Conservation (phyloP, 2,329 filamentous ascomycete genomes). For the Nannizziopsis barbatae region DNA sequence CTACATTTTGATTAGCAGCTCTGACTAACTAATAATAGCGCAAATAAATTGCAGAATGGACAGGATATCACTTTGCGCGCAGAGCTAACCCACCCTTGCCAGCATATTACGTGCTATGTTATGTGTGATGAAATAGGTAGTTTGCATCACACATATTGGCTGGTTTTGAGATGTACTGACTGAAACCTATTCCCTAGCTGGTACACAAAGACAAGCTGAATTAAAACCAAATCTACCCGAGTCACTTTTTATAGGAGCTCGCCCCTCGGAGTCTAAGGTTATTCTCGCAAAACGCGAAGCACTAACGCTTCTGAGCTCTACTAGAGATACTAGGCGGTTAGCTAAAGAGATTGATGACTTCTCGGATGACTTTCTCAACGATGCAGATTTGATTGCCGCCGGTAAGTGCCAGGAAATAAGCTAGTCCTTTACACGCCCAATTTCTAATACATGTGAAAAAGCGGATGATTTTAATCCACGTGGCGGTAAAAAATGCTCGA, state of each 20-base stretch:
- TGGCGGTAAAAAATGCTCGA: background rate
- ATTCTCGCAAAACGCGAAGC: background rate
- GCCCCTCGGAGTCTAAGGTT: background rate
- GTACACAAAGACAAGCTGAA: slow-evolving; percentile 45
- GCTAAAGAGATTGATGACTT: slow-evolving; percentile 37
- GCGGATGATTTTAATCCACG: slow-evolving; percentile 2
- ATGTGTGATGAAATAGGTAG: slow-evolving; percentile 75
- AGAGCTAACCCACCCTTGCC: slow-evolving; percentile 43
- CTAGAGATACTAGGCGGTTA: background rate
- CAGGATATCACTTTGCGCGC: slow-evolving; percentile 52
- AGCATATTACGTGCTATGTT: slow-evolving; percentile 55
- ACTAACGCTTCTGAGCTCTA: background rate
- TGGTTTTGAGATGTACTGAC: background rate
- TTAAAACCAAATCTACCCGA: slow-evolving; percentile 41
- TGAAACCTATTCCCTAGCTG: slow-evolving; percentile 34
- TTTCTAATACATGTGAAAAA: background rate
- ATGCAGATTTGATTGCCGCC: slow-evolving; percentile 41
- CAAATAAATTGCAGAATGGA: slow-evolving; percentile 52
- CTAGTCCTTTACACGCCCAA: background rate
- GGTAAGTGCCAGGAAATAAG: slow-evolving; percentile 21
- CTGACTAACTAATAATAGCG: slow-evolving; percentile 34
- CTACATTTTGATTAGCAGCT: background rate
- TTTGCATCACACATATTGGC: slow-evolving; percentile 11
- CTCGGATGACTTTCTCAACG: slow-evolving; percentile 43
- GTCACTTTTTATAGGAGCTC: slow-evolving; percentile 32